Base-by-base conservation (phyloP, 2,329 filamentous ascomycete genomes). In the Colletotrichum phormii region DNA sequence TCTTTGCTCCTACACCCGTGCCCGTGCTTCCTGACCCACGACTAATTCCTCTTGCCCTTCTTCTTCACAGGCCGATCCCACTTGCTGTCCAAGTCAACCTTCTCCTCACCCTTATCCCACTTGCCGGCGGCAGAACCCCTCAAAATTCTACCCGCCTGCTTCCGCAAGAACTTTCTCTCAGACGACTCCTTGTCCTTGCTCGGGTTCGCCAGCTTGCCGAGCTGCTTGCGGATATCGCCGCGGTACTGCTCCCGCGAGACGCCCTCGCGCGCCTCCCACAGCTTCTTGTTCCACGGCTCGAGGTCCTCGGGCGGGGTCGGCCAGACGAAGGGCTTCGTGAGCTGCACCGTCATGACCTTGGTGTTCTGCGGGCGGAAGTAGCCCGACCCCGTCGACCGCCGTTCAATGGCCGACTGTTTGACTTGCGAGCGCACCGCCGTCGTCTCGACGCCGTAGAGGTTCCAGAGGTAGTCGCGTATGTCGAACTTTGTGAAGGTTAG, bases 401-500 rank as follows among this genome's bases (percentile, higher is more conserved):
- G 89, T 46, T 89, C 89, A 69, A 89, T 88, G 18, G 84, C 82
- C 73, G 81, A 89, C 81, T 91, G 88, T 83, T 94, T 91, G 79
- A 98, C 90, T 80, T 90, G 96, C 65, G 94, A 95, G 74, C 96
- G 93, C 74, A 98, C 91, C 76, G 87, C 87, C 64, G 90, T 85
- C 66, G 92, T 90, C 75, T 92, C 89, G 74, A 98, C 92, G 73
- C 89, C 88, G 87, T 99, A 99, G 55, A 90, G 89, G 82, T 97
- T 92, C 86, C 90, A 94, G 74, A 99, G 92, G 86, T 98, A 99
- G 86, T 98, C 95, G 82, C 95, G 94, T 54, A 99, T 86, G 82
- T 99, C 97, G 83, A 98, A 92, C 86, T 99, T 99, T 88, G 95
- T 97, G 88, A 98, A 95, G 78, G 90, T 91, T 77, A 98, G 89